These are phyloP conservation scores for Alternaria ethzedia DNA, from an alignment of 2,329 filamentous ascomycete genomes.

Conservation along the genomic window DNA sequence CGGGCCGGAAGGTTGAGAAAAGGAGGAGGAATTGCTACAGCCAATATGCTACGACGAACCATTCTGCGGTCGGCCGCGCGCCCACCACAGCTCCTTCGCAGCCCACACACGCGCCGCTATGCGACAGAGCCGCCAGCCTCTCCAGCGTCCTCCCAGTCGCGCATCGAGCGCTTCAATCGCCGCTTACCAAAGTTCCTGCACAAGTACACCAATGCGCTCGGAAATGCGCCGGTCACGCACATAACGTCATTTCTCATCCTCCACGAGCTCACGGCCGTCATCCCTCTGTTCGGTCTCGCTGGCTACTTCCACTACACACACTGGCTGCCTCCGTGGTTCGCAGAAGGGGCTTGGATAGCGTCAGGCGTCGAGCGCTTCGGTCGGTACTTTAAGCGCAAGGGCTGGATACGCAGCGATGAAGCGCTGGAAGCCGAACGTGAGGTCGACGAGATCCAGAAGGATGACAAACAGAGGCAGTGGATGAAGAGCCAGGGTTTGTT, in stretches of 20 bases:
- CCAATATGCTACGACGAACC: conserved; percentile 18
- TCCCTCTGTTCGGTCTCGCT: conserved; percentile 63
- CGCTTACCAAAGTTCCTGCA: conserved; percentile 69
- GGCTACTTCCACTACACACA: conserved; percentile 66
- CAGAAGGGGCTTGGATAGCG: conserved; percentile 61
- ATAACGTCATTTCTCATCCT: conserved; percentile 85
- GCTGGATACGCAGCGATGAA: conserved; percentile 72
- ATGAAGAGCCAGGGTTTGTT: conserved; percentile 48
- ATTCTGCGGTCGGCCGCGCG: conserved; percentile 4
- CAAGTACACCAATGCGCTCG: conserved; percentile 72
- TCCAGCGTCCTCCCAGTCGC: conserved; percentile 33
- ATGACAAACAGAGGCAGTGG: conserved; percentile 68
- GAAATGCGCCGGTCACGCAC: conserved; percentile 80
- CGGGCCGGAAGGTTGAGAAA: conserved; percentile 1
- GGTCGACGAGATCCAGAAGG: conserved; percentile 12
- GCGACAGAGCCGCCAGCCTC: conserved; percentile 21
- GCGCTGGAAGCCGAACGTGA: conserved; percentile 52
- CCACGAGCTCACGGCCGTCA: conserved; percentile 83
- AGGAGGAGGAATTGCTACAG: not conserved
- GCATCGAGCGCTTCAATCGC: conserved; percentile 45
- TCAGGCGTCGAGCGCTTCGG: conserved; percentile 77
- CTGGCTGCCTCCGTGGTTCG: conserved; percentile 69
- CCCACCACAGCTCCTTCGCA: conserved; percentile 2
- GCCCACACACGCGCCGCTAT: conserved; percentile 21
- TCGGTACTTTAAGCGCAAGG: conserved; percentile 76